Base-by-base conservation (phyloP, 768 basidiomycete genomes). In the Pholiota molesta region DNA sequence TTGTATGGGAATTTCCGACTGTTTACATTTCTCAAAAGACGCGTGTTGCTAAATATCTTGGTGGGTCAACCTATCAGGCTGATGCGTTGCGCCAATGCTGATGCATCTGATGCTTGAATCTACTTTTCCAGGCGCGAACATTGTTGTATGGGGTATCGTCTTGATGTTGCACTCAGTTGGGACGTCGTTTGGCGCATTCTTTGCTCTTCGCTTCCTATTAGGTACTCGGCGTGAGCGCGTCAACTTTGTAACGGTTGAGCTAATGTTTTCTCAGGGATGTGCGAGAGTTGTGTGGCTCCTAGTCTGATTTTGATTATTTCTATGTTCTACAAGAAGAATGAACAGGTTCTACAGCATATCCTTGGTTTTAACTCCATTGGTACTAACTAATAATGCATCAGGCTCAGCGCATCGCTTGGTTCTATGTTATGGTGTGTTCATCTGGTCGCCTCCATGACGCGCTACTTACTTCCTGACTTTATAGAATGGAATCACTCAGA, bases 321-420 rank as follows among this genome's bases (percentile, higher is more conserved):
- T 10, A 86, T 87, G 83, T 89, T 88, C 68, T 89, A 88, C 74
- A 86, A 84, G 77, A 88, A 88, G 72, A 76, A 86, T 55, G 87
- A 88, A 65, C 86, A 89, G 82, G 35, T 37, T 37, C 10, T 5
- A 37, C 10, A 37, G 5, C 2, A 37, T 37, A 16, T 13, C 11
- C 5, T 37, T 10, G 35, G 6, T 35, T 35, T 35, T 3, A 37
- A 37, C 1, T 37, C 35, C 35, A 37, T 13, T 37, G 35, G 35
- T 37, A 37, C 9, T 3, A 37, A 37, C 35, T 37, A 16, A 37
- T 37, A 16, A 16, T 37, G 35, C 10, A 37, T 37, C 13, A 37
- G 35, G 86, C 84, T 0, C 79, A 75, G 17, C 79, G 87, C 7
- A 83, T 89, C 17, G 82, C 84, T 4, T 87, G 83, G 80, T 89